Conservation (phyloP, 768 basidiomycete species). For the Panaeolus cyanescens region DNA sequence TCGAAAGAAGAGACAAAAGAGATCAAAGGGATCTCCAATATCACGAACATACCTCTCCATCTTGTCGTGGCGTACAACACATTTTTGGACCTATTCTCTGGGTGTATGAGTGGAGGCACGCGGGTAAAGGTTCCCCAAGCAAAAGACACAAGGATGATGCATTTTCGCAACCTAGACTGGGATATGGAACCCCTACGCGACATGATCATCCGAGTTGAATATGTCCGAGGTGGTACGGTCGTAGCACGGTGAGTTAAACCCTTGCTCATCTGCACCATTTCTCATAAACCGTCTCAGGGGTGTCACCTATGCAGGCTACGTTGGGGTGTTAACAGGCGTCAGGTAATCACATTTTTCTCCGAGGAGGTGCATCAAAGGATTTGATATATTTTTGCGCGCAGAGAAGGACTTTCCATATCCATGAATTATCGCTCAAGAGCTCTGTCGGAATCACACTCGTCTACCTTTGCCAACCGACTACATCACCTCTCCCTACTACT, state of each 20-base stretch:
- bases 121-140: slow-evolving; percentile 21
- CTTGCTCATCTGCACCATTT: not conserved
- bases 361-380: too few relatives aligned
- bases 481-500: slow-evolving; percentile 33
- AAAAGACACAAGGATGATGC: slow-evolving; percentile 25
- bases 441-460: slow-evolving; percentile 20
- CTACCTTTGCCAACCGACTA: slow-evolving; percentile 22
- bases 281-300: slow-evolving; percentile 19
- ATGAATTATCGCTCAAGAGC: slow-evolving; percentile 35
- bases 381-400: slow-evolving; percentile 9
- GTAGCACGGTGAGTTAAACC: slow-evolving; percentile 30
- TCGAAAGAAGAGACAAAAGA: slow-evolving; percentile 35
- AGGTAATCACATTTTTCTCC: slow-evolving; percentile 19
- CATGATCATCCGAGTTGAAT: slow-evolving; percentile 35
- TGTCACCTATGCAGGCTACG: slow-evolving; percentile 41
- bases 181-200: slow-evolving; percentile 36
- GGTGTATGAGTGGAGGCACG: slow-evolving; percentile 39
- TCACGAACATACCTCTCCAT: slow-evolving; percentile 28
- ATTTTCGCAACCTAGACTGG: slow-evolving; percentile 42
- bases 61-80: slow-evolving; percentile 40
- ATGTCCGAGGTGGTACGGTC: slow-evolving; percentile 29
- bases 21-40: slow-evolving; percentile 31
- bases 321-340: slow-evolving; percentile 39
- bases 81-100: slow-evolving; percentile 39
- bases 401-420: slow-evolving; percentile 36